A percentile compares a stretch with the other conserved stretches of the same genome.
Evolutionary conservation across 352 stramenopile species (phyloP).

Genomic region (Globisporangium paroecandrum): DNA sequence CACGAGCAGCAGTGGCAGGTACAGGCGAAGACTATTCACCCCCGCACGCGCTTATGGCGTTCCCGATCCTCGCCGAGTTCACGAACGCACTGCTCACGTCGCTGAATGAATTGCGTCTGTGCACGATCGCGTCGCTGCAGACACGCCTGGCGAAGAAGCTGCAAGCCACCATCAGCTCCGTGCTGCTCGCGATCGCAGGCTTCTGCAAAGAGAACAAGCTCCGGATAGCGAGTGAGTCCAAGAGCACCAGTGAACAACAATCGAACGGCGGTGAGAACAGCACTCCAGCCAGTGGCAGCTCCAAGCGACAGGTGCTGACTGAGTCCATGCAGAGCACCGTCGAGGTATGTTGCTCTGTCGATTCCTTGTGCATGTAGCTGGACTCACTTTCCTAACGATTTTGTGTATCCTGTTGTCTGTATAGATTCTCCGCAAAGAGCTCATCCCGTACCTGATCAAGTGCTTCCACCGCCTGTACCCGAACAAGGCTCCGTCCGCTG

Average conservation of each 20-base stretch:
- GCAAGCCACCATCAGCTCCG: slow-evolving; percentile 41
- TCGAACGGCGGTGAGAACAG: not conserved
- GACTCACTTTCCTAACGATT: not conserved
- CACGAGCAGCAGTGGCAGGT: slow-evolving; percentile 4
- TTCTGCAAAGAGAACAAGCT: slow-evolving; percentile 61
- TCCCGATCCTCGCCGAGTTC: slow-evolving; percentile 81
- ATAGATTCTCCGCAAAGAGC: slow-evolving; percentile 50
- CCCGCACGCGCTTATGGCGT: slow-evolving; percentile 80
- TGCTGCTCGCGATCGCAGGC: slow-evolving; percentile 49
- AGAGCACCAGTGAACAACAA: slow-evolving; percentile 2
- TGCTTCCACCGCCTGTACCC: slow-evolving; percentile 75
- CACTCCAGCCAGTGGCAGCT: slow-evolving; percentile 13
- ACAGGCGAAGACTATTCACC: slow-evolving; percentile 50
- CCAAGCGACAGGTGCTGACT: slow-evolving; percentile 23
- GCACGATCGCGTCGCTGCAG: slow-evolving; percentile 60
- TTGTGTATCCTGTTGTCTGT: not conserved
- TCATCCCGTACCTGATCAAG: slow-evolving; percentile 67
- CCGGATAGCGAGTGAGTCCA: slow-evolving; percentile 16
- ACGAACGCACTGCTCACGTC: slow-evolving; percentile 78
- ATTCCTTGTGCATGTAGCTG: not conserved
- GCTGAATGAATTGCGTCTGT: slow-evolving; percentile 84
- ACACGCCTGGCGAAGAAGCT: slow-evolving; percentile 56
- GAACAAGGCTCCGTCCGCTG: slow-evolving; percentile 18
- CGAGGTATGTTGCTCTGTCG: slow-evolving; percentile 27
- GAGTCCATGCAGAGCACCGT: slow-evolving; percentile 54